Percentiles rank a stretch among this genome's conserved stretches.
phyloP scores from a whole-genome alignment of 2,329 filamentous ascomycete species.

The Leptodontidium sp. region DNA sequence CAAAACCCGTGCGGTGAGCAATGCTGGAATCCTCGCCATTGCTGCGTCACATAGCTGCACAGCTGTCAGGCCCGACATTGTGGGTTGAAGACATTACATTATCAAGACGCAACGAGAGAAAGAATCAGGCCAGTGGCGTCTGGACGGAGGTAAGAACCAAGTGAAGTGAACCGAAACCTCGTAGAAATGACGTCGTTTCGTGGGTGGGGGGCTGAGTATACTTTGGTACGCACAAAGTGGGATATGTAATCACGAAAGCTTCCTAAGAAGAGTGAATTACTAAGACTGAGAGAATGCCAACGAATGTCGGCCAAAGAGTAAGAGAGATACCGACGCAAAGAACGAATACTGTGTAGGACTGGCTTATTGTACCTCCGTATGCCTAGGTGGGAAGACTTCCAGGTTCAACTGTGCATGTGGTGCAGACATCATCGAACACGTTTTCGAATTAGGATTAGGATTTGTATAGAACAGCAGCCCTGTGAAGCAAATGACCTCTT shows the following conservation, averaged over 20 bases:
- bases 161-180: neutral
- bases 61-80: neutral
- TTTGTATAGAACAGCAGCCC: neutral
- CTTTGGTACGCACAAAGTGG: neutral
- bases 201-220: slow-evolving; percentile 6
- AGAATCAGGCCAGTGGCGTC: slow-evolving; percentile 1
- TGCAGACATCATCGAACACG: neutral
- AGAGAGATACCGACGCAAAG: too few species aligned
- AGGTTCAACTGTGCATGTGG: neutral
- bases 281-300: slow-evolving; percentile 8
- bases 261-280: neutral
- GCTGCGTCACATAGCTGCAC: neutral
- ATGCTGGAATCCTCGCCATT: neutral
- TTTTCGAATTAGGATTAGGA: neutral
- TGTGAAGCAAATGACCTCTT: neutral
- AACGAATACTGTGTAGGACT: neutral
- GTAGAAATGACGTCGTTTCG: slow-evolving; percentile 9
- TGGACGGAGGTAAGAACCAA: neutral
- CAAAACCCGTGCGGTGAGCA: too few species aligned
- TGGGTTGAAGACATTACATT: neutral
- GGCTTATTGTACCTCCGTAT: neutral
- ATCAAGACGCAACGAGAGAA: neutral
- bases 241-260: slow-evolving; percentile 10
- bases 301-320: neutral
- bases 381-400: neutral